Evolutionary conservation across 2,329 filamentous ascomycete genomes (phyloP).

Genomic region (Paracorniculantispora psalliotae): DNA sequence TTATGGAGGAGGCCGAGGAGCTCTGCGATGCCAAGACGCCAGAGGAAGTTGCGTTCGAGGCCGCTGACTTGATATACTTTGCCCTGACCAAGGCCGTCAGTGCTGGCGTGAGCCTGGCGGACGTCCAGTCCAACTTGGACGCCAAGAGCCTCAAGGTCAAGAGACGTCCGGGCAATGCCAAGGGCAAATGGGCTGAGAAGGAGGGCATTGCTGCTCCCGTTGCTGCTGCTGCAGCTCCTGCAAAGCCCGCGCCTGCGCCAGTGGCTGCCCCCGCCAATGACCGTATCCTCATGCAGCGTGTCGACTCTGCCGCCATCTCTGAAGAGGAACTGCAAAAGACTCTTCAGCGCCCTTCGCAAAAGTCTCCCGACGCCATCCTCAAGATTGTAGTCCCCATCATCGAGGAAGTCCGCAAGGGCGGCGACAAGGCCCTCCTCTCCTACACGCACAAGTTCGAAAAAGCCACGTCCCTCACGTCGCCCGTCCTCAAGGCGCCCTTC

Average conservation of each 20-base stretch:
- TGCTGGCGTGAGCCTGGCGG: constrained; percentile 77
- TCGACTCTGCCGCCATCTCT: constrained; percentile 62
- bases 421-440: constrained; percentile 81
- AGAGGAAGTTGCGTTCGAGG: constrained; percentile 86
- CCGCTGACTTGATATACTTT: constrained; percentile 94
- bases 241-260: constrained; percentile 29
- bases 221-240: constrained; percentile 24
- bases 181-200: constrained; percentile 86
- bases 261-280: constrained; percentile 31
- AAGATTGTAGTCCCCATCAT: constrained; percentile 89
- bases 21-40: constrained; percentile 80
- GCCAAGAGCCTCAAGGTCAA: constrained; percentile 95
- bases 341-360: constrained; percentile 85
- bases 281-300: constrained; percentile 78
- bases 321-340: constrained; percentile 64
- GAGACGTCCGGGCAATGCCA: constrained; percentile 87
- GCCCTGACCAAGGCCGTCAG: constrained; percentile 83
- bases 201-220: constrained; percentile 56
- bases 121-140: constrained; percentile 89
- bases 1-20: constrained; percentile 97
- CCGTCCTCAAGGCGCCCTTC: constrained; percentile 87
- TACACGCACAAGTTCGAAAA: constrained; percentile 99
- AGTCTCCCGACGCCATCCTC: constrained; percentile 90
- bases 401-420: constrained; percentile 73
- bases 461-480: constrained; percentile 82